Percentiles rank a stretch among this genome's conserved stretches.
Conservation (phyloP, 345 rosid species). For the Citrus sp. region DNA sequence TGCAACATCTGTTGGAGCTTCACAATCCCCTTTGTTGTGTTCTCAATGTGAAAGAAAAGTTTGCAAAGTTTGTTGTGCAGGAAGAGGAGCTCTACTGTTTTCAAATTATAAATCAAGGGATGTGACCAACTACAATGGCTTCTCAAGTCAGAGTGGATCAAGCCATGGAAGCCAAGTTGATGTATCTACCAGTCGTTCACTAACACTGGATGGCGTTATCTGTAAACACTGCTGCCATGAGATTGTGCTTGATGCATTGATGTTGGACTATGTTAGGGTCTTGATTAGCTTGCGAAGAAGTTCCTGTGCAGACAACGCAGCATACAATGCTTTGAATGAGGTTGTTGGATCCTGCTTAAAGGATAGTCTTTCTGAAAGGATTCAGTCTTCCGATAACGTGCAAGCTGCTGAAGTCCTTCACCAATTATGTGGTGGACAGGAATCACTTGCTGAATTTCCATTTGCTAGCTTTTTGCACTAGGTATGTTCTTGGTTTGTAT, state of each 20-base stretch:
- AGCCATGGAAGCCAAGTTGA: conserved; percentile 59
- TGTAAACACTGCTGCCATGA: conserved; percentile 77
- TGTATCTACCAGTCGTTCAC: conserved; percentile 44
- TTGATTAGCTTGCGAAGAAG: conserved; percentile 80
- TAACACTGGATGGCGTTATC: conserved; percentile 50
- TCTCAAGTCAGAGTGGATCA: conserved; percentile 54
- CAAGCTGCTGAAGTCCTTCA: conserved; percentile 32
- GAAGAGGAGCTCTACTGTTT: conserved; percentile 84
- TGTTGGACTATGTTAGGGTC: conserved; percentile 83
- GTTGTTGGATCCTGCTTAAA: conserved; percentile 49
- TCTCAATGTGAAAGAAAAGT: conserved; percentile 69
- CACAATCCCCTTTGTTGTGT: conserved; percentile 50
- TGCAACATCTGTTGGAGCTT: conserved; percentile 37
- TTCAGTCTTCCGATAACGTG: conserved; percentile 33
- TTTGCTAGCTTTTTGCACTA: conserved; percentile 73
- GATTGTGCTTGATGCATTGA: conserved; percentile 70
- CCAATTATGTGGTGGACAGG: conserved; percentile 53
- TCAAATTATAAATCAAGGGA: conserved; percentile 53
- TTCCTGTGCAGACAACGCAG: conserved; percentile 65
- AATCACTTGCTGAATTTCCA: conserved; percentile 94
- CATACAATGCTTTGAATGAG: conserved; percentile 57
- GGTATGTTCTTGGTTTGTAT: conserved; percentile 40
- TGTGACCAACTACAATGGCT: conserved; percentile 27
- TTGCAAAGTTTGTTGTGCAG: conserved; percentile 86
- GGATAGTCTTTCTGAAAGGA: conserved; percentile 38